These are phyloP conservation scores for Scutellaria minor DNA, from an alignment of 257 asterid species.

Conservation along the genomic window DNA sequence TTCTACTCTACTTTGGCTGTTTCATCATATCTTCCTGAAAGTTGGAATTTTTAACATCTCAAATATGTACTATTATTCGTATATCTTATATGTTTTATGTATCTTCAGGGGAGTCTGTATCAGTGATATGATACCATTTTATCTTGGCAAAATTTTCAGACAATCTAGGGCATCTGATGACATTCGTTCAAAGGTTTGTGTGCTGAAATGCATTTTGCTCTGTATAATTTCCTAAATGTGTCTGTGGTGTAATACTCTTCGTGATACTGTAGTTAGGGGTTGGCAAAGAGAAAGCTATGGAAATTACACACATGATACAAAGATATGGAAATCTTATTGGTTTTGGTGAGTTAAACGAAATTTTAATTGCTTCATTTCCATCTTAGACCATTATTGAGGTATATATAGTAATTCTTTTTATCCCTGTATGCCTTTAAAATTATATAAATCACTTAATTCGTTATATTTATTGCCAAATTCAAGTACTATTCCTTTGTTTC, in stretches of 20 bases:
- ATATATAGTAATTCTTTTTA: background rate
- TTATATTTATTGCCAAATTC: constrained; percentile 10
- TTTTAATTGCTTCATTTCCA: constrained; percentile 4
- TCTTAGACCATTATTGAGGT: constrained; percentile 15
- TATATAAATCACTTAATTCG: background rate
- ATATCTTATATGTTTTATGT: constrained; percentile 17
- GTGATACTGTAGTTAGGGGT: constrained; percentile 66
- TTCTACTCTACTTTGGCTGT: background rate
- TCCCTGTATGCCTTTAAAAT: background rate
- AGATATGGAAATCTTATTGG: constrained; percentile 88
- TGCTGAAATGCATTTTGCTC: constrained; percentile 19
- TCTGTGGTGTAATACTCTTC: constrained; percentile 31
- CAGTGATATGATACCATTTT: constrained; percentile 95
- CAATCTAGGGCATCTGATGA: constrained; percentile 72
- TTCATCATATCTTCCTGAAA: constrained; percentile 11
- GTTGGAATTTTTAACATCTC: constrained; percentile 20
- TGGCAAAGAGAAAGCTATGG: constrained; percentile 71
- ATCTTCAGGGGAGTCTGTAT: constrained; percentile 83
- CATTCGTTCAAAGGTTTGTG: constrained; percentile 73
- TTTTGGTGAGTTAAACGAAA: constrained; percentile 63
- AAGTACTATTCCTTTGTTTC: background rate
- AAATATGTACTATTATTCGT: background rate
- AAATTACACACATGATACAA: constrained; percentile 56
- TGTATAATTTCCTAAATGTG: constrained; percentile 19
- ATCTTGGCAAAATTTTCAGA: constrained; percentile 74